Percentiles rank a stretch among this genome's conserved stretches.
These are phyloP conservation scores for Penicillium ucsense DNA, from an alignment of 495 filamentous ascomycete genomes.

Conservation along the genomic window DNA sequence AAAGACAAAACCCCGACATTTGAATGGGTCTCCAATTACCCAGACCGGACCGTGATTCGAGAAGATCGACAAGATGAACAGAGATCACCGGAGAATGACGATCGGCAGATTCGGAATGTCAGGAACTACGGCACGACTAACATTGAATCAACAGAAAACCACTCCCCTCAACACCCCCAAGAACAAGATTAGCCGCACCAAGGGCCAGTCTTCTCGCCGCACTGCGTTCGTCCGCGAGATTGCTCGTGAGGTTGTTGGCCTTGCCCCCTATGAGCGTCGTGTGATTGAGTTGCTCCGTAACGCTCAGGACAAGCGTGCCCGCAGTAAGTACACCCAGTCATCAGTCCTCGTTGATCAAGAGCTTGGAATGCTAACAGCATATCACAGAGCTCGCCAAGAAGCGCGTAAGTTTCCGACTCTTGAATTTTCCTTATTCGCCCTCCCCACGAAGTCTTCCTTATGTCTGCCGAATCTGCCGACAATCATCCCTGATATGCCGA, in stretches of 20 bases:
- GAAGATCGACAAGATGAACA: slow-evolving; percentile 1
- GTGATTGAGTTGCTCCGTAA: slow-evolving; percentile 98
- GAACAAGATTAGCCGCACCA: slow-evolving; percentile 76
- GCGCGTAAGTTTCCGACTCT: slow-evolving; percentile 51
- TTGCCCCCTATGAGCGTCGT: slow-evolving; percentile 94
- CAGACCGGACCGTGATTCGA: no score
- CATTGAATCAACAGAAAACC: slow-evolving; percentile 63
- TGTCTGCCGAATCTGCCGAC: background rate
- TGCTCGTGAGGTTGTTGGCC: slow-evolving; percentile 85
- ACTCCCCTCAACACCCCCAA: slow-evolving; percentile 72
- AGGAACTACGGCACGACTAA: slow-evolving; percentile 17
- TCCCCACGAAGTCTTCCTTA: background rate
- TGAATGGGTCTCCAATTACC: no score
- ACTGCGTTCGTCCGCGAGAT: slow-evolving; percentile 91
- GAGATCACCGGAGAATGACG: background rate
- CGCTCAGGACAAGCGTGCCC: slow-evolving; percentile 97
- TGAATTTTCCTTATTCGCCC: background rate
- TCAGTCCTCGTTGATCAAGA: background rate
- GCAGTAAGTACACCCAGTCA: slow-evolving; percentile 31
- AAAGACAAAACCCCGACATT: no score
- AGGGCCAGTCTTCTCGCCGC: slow-evolving; percentile 85
- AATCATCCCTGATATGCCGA: background rate
- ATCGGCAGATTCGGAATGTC: background rate
- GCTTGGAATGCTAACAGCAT: background rate
- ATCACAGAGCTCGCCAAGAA: slow-evolving; percentile 82